Conservation (phyloP, 371 early-diverging fungal species). For the Neoconidiobolus thromboides region DNA sequence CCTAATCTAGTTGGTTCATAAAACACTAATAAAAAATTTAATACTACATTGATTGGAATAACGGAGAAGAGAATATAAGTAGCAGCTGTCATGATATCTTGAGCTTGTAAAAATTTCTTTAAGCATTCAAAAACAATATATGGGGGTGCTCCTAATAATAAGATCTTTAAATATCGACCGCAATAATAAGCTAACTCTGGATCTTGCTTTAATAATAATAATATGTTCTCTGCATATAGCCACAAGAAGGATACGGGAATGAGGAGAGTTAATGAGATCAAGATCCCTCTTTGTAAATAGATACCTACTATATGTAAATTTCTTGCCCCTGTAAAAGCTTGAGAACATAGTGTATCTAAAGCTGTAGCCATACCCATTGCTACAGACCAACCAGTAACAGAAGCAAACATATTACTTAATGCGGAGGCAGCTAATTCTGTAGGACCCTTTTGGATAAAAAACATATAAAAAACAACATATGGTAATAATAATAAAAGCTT, state of each 20-base stretch:
- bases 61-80: constrained; percentile 47
- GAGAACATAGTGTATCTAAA: constrained; percentile 75
- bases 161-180: constrained; percentile 40
- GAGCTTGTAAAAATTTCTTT: constrained; percentile 63
- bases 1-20: constrained; percentile 45
- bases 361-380: constrained; percentile 63
- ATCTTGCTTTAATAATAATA: constrained; percentile 33
- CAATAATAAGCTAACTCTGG: constrained; percentile 21
- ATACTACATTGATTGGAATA: constrained; percentile 47
- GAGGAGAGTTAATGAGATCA: constrained; percentile 38
- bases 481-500: not conserved
- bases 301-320: constrained; percentile 55
- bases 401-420: constrained; percentile 26
- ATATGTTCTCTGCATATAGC: constrained; percentile 38
- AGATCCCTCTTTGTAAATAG: constrained; percentile 64
- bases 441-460: not conserved
- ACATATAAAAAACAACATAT: not conserved
- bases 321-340: constrained; percentile 44
- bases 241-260: constrained; percentile 55
- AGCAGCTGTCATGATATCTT: constrained; percentile 62
- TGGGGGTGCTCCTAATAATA: constrained; percentile 58
- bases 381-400: constrained; percentile 65
- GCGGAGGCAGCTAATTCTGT: constrained; percentile 8
- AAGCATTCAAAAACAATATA: constrained; percentile 58
- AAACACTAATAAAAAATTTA: constrained; percentile 59